Evolutionary conservation across 805 yeast genomes (phyloP).

Genomic region (Myxozyma sirexii): DNA sequence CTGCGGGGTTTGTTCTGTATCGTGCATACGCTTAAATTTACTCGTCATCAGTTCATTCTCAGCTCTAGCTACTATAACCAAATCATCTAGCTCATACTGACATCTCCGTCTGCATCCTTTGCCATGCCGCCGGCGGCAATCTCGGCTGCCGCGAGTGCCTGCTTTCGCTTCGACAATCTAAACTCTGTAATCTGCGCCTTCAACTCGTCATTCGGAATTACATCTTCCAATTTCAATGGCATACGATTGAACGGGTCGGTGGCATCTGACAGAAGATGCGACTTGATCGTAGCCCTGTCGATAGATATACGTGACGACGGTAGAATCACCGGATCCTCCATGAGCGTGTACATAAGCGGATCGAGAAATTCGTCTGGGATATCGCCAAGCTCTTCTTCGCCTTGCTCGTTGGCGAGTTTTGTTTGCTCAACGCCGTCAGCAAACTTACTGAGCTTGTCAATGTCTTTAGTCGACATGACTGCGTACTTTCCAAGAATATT

Average conservation of each 20-base stretch:
- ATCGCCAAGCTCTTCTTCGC: constrained; percentile 81
- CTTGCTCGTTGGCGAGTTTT: constrained; percentile 46
- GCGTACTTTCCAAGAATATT: constrained; percentile 60
- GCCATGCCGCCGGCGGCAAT: not conserved
- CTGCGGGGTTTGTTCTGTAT: not conserved
- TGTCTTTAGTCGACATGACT: constrained; percentile 58
- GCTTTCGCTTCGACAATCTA: constrained; percentile 40
- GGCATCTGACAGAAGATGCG: constrained; percentile 89
- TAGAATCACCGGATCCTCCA: constrained; percentile 95
- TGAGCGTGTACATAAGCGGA: constrained; percentile 92
- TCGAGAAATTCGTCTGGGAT: constrained; percentile 95
- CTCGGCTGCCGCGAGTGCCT: constrained; percentile 9
- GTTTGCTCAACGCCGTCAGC: constrained; percentile 66
- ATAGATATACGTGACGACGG: constrained; percentile 85
- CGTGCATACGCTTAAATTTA: not conserved
- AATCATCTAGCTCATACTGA: not conserved
- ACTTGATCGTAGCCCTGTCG: constrained; percentile 88
- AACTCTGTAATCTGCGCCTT: constrained; percentile 62
- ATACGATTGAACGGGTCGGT: constrained; percentile 96
- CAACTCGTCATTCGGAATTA: constrained; percentile 73
- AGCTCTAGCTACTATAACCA: not conserved
- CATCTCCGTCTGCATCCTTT: constrained; percentile 18
- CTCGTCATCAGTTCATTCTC: too few species aligned
- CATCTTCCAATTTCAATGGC: constrained; percentile 89
- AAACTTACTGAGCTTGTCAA: constrained; percentile 57